Percentiles rank a stretch among this genome's conserved stretches.
Conservation (phyloP, 2,329 filamentous ascomycete species). For the Curvularia sp. region DNA sequence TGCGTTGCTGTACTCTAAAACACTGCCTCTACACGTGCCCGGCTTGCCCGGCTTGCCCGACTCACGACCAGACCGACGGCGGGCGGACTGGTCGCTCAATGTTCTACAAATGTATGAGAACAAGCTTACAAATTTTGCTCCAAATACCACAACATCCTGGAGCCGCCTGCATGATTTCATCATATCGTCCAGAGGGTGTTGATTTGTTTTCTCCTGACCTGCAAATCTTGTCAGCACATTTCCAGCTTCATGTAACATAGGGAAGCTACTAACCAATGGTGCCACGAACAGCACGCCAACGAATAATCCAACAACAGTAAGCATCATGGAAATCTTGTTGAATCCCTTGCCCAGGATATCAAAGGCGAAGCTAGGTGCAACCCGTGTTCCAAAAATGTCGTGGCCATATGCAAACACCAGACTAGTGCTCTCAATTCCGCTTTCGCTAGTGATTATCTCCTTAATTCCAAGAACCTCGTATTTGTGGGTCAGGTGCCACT, state of each 20-base stretch:
- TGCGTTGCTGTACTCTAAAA: too few species aligned
- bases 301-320: slow-evolving; percentile 81
- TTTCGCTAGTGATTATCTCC: slow-evolving; percentile 75
- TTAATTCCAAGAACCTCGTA: slow-evolving; percentile 80
- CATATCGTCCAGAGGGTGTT: slow-evolving; percentile 66
- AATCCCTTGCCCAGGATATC: slow-evolving; percentile 94
- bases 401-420: slow-evolving; percentile 86
- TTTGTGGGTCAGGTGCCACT: slow-evolving; percentile 79
- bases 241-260: slow-evolving; percentile 8
- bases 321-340: slow-evolving; percentile 83
- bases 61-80: neutral
- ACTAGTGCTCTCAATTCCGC: slow-evolving; percentile 88
- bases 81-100: neutral
- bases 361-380: slow-evolving; percentile 88
- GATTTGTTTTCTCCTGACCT: slow-evolving; percentile 70
- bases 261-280: slow-evolving; percentile 71
- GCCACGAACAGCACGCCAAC: slow-evolving; percentile 78
- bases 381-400: slow-evolving; percentile 85
- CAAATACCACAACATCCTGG: neutral
- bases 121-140: neutral
- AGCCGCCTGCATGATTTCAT: slow-evolving; percentile 13
- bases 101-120: neutral
- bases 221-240: slow-evolving; percentile 6
- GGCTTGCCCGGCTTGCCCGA: neutral
- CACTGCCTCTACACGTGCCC: neutral